Conservation (phyloP, 1,284 basidiomycete genomes). For the Irpex lacteus region DNA sequence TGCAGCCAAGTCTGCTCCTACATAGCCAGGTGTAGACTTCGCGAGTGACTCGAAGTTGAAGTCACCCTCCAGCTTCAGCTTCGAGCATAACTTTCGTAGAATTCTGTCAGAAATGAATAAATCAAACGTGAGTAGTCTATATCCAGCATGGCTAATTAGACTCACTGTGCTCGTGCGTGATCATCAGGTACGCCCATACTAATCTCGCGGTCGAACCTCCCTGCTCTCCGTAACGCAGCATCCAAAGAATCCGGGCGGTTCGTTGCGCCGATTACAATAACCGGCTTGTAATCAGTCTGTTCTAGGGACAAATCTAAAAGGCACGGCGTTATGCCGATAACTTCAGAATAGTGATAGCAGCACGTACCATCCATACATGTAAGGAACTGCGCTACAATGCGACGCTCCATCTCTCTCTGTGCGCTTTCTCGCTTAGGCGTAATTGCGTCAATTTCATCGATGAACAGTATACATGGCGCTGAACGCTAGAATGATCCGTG, state of each 20-base stretch:
- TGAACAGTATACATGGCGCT: constrained; percentile 89
- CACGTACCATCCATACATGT: constrained; percentile 93
- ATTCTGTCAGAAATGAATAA: constrained; percentile 50
- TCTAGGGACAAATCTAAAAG: constrained; percentile 84
- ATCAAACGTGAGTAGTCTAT: not conserved
- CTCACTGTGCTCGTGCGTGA: constrained; percentile 84
- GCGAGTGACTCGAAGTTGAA: constrained; percentile 85
- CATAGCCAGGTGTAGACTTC: constrained; percentile 94
- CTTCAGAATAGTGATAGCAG: not conserved
- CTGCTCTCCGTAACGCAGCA: constrained; percentile 88
- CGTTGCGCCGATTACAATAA: constrained; percentile 95
- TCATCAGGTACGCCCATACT: constrained; percentile 97
- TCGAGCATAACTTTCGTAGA: constrained; percentile 74
- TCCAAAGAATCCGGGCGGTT: constrained; percentile 96
- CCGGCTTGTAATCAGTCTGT: constrained; percentile 84
- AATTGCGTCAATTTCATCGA: constrained; percentile 98
- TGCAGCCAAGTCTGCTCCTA: constrained; percentile 91
- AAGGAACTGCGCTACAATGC: constrained; percentile 95
- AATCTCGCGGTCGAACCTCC: constrained; percentile 97
- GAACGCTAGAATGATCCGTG: constrained; percentile 56
- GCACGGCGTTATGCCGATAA: not conserved
- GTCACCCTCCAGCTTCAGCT: constrained; percentile 74
- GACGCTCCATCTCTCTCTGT: constrained; percentile 95
- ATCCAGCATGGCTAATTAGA: constrained; percentile 4
- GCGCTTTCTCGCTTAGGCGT: constrained; percentile 97